These are phyloP conservation scores for Trichoderma sp. DNA, from an alignment of 2,329 filamentous ascomycete species.

Conservation along the genomic window DNA sequence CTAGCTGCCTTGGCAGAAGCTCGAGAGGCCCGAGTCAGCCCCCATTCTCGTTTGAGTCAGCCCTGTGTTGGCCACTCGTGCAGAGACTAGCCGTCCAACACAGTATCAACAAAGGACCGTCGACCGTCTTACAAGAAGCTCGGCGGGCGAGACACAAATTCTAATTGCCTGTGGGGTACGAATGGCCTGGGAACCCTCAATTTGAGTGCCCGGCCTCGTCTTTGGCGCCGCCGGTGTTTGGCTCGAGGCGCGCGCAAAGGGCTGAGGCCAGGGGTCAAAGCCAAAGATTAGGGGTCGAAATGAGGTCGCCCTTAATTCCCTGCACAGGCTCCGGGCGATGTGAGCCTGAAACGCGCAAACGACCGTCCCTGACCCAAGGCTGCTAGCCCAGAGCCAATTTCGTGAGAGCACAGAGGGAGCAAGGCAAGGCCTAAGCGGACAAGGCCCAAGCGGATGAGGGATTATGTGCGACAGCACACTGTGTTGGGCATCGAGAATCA, in stretches of 20 bases:
- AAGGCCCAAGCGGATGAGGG: conserved; percentile 14
- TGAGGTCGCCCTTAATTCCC: conserved; percentile 15
- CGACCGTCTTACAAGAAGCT: conserved; percentile 2
- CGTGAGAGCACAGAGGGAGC: neutral
- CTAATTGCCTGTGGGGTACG: conserved; percentile 15
- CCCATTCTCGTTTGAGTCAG: neutral
- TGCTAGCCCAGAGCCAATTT: conserved; percentile 8
- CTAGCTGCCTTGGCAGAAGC: conserved; percentile 6
- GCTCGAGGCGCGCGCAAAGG: conserved; percentile 22
- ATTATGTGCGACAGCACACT: conserved; percentile 20
- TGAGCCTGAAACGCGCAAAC: conserved; percentile 15
- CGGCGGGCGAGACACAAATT: neutral
- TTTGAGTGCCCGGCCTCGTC: conserved; percentile 2
- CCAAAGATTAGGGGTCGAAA: conserved; percentile 14
- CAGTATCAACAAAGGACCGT: conserved; percentile 17
- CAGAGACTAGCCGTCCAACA: conserved; percentile 11
- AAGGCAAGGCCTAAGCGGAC: neutral
- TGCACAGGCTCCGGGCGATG: neutral
- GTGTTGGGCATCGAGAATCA: conserved; percentile 1
- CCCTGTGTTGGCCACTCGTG: neutral
- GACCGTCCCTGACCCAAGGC: neutral
- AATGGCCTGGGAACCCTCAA: conserved; percentile 8
- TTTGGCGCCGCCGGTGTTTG: conserved; percentile 18
- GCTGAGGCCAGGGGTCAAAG: conserved; percentile 19
- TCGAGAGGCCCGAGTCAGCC: conserved; percentile 8